Evolutionary conservation across 345 rosid species (phyloP).

Genomic region (Salix viminalis): DNA sequence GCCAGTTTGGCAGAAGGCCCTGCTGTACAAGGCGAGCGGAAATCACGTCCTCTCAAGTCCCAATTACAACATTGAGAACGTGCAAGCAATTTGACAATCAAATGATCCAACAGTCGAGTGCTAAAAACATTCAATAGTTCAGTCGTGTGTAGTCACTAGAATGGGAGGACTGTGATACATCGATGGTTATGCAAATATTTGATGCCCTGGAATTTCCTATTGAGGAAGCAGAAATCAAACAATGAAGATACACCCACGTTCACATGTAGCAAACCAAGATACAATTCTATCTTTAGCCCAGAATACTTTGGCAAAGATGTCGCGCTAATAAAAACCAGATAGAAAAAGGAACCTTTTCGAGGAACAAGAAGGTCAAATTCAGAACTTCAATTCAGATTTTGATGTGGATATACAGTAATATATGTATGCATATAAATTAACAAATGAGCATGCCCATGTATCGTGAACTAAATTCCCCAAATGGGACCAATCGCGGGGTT

Average conservation of each 20-base stretch:
- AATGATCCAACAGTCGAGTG: background rate
- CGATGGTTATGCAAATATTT: background rate
- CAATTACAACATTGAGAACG: background rate
- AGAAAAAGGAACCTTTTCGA: background rate
- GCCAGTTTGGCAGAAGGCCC: background rate
- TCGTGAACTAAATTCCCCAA: background rate
- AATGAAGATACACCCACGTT: background rate
- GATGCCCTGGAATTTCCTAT: background rate
- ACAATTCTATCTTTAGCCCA: background rate
- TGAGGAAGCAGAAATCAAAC: background rate
- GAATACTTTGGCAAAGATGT: background rate
- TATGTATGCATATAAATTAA: background rate
- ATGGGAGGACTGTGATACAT: background rate
- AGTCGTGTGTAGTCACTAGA: background rate
- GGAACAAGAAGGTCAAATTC: background rate
- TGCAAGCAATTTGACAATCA: background rate
- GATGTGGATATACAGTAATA: background rate
- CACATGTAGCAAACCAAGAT: background rate
- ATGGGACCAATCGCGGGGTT: background rate
- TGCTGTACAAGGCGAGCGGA: background rate
- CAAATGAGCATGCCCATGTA: background rate
- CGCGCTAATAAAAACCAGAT: background rate
- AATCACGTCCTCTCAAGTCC: background rate
- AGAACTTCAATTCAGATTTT: background rate
- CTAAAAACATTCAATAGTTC: background rate